Evolutionary conservation across 306 rosid genomes (phyloP), one percentile per base, ranked within the genome.

Genomic region (Glycyrrhiza uralensis): DNA sequence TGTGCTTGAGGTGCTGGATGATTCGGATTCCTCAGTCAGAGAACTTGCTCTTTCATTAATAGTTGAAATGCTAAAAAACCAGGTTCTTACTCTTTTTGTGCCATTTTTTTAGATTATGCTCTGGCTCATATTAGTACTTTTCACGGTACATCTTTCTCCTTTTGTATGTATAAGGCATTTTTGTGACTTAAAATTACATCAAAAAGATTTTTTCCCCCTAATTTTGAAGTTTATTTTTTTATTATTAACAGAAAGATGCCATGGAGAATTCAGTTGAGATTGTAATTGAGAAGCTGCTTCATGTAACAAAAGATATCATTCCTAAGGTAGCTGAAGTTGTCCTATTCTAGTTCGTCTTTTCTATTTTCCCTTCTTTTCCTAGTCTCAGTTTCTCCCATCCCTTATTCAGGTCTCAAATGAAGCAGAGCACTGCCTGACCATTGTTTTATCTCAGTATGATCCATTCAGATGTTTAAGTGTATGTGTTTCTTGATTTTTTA

Each of bases 231-330:
- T 6, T 28, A 13, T 33, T 69, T 30, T 42, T 55, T 45, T 71
- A 24, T 46, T 74, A 4, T 61, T 82, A 81, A 19, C 78, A 95
- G 99, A 92, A 85, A 81, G 89, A 85, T 64, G 82, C 92, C 13
- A 87, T 95, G 90, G 99, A 95, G 81, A 95, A 87, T 76, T 92
- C 99, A 76, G 84, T 95, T 75, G 99, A 95, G 85, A 85, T 95
- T 41, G 92, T 95, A 26, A 92, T 95, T 82, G 99, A 92, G 87
- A 95, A 92, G 88, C 88, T 95, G 84, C 97, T 95, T 79, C 91
- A 89, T 77, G 97, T 92, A 54, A 76, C 93, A 7, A 89, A 87
- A 73, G 97, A 92, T 66, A 64, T 49, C 14, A 79, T 85, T 84
- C 86, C 96, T 49, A 90, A 92, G 80, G 99, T 95, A 88, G 72